These are phyloP conservation scores for Chalciporus pseudorubinellus DNA, from an alignment of 768 basidiomycete genomes.

Conservation along the genomic window DNA sequence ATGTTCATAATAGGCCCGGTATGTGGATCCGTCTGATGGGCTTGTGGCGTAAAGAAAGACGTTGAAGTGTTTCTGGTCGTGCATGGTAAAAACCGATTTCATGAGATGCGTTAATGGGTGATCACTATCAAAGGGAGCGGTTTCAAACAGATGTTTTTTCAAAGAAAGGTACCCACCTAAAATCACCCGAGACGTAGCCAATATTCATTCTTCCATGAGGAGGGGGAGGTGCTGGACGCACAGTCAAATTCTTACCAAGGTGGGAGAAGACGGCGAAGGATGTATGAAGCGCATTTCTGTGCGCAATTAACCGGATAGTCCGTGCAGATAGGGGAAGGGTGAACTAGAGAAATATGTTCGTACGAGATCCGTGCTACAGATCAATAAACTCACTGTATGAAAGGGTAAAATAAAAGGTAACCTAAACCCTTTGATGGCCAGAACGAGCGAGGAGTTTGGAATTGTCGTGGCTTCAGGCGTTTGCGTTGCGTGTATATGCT, in stretches of 20 bases:
- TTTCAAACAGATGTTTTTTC: background rate
- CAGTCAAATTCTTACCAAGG: constrained; percentile 18
- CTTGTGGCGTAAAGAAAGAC: constrained; percentile 49
- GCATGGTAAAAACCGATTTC: constrained; percentile 48
- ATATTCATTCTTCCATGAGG: constrained; percentile 40
- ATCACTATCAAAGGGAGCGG: constrained; percentile 32
- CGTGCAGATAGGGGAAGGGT: constrained; percentile 43
- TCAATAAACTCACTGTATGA: constrained; percentile 38
- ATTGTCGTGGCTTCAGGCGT: constrained; percentile 9
- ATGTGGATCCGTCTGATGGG: constrained; percentile 43
- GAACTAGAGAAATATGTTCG: constrained; percentile 35
- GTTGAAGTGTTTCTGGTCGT: constrained; percentile 39
- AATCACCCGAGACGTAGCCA: constrained; percentile 49
- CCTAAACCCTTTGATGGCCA: constrained; percentile 28
- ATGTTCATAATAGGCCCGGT: constrained; percentile 42
- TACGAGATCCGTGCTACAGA: background rate
- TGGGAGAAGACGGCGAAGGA: constrained; percentile 42
- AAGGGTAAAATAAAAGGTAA: constrained; percentile 48
- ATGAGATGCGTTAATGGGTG: constrained; percentile 53
- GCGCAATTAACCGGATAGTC: constrained; percentile 43
- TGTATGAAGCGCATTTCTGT: constrained; percentile 46
- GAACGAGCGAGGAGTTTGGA: constrained; percentile 20
- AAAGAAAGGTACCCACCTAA: constrained; percentile 33
- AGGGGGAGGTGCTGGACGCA: constrained; percentile 43
- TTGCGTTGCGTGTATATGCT: constrained; percentile 6